Evolutionary conservation across 1,284 basidiomycete species (phyloP), one percentile per base, ranked within the genome.

Genomic region (Puccinia horiana): DNA sequence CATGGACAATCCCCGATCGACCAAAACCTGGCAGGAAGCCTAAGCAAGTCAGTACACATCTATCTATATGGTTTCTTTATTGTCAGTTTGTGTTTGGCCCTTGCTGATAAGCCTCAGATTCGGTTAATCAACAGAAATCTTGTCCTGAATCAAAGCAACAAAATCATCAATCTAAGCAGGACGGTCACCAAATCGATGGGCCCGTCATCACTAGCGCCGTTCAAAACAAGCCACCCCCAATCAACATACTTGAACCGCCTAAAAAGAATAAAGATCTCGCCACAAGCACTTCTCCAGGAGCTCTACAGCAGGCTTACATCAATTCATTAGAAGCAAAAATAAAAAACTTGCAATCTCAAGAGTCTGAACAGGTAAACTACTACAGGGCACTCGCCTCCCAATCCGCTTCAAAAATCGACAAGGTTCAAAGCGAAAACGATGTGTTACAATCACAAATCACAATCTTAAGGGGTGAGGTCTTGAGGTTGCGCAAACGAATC

Each of bases 11-110:
- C 12, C 80, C 80, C 56, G 80, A 74, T 61, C 80, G 80, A 23
- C 80, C 80, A 32, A 81, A 81, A 65, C 80, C 80, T 49, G 80
- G 80, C n/a, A 54, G 80, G 37, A 81, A 81, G 49, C 80, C 80
- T 29, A 81, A 81, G 44, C 67, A 72, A 52, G 78, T 81, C 9
- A 29, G 54, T 76, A 37, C 14, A 35, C 18, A 54, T 42, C 72
- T 16, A 56, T 73, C 9, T 74, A n/a, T n/a, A 20, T 74, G 9
- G 42, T 37, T 29, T 74, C 20, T 16, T 74, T 23, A 16, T 35
- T 1, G 32, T 12, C 4, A 26, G 65, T 42, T 1, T 23, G 23
- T 8, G 4, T 5, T 65, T 40, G 63, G 65, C n/a, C n/a, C 20
- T 47, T 47, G 42, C 40, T 69, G n/a, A 69, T 42, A 6, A 42